Conservation (phyloP, 805 yeast species). For the Wickerhamiella dianesei region DNA sequence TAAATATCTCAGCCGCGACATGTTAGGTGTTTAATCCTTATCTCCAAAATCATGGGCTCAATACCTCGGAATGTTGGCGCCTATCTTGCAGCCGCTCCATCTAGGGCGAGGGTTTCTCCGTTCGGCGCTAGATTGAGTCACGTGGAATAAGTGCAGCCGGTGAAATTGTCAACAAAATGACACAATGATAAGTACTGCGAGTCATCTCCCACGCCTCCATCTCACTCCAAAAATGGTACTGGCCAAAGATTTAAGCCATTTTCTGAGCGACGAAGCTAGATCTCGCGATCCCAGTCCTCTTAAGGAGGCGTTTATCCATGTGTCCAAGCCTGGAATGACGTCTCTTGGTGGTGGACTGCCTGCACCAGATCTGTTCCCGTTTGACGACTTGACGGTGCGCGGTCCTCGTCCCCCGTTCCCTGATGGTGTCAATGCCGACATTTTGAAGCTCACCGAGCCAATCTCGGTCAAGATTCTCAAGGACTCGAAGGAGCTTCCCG, state of each 20-base stretch:
- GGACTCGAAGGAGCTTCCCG: slow-evolving; percentile 25
- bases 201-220: not conserved
- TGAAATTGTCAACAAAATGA: not conserved
- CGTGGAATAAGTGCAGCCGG: not conserved
- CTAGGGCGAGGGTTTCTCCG: too few relatives aligned
- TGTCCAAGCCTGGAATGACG: slow-evolving; percentile 56
- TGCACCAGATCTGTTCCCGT: slow-evolving; percentile 80
- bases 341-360: slow-evolving; percentile 96
- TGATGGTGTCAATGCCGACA: slow-evolving; percentile 41
- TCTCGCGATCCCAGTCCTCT: slow-evolving; percentile 66
- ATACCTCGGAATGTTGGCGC: too few relatives aligned
- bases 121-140: too few relatives aligned
- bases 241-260: slow-evolving; percentile 63
- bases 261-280: slow-evolving; percentile 64
- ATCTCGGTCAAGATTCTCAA: slow-evolving; percentile 28
- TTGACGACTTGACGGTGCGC: slow-evolving; percentile 56
- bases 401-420: slow-evolving; percentile 61
- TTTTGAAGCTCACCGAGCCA: slow-evolving; percentile 17
- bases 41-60: too few relatives aligned
- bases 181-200: not conserved
- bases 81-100: too few relatives aligned
- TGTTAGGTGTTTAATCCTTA: too few relatives aligned
- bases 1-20: too few relatives aligned
- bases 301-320: slow-evolving; percentile 73
- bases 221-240: slow-evolving; percentile 3